Conservation (phyloP, 805 yeast genomes). For the Myxozyma mucilagina region DNA sequence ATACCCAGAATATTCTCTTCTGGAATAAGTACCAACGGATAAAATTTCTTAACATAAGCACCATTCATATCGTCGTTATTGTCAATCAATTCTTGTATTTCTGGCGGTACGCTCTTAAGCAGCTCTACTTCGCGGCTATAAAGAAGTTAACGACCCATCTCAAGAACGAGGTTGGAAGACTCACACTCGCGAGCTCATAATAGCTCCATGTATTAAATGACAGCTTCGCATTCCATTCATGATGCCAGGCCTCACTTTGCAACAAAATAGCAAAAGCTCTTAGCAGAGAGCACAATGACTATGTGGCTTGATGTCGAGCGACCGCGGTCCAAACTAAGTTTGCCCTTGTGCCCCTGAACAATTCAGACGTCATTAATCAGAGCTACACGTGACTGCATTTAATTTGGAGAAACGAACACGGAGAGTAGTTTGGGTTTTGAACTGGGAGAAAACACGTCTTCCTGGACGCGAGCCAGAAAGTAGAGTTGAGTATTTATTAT, state of each 20-base stretch:
- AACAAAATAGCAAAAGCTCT: background rate
- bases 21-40: constrained; percentile 25
- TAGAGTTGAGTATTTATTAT: background rate
- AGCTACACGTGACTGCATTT: background rate
- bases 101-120: constrained; percentile 11
- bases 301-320: background rate
- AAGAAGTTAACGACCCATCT: background rate
- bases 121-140: constrained; percentile 24
- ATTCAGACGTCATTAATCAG: background rate
- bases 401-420: no score
- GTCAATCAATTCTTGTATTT: constrained; percentile 6
- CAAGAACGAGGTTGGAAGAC: background rate
- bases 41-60: constrained; percentile 10
- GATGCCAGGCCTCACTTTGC: background rate
- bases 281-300: background rate
- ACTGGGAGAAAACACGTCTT: no score
- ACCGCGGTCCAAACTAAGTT: background rate
- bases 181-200: constrained; percentile 13
- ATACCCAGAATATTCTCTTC: constrained; percentile 25
- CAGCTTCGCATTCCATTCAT: constrained; percentile 6
- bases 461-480: background rate
- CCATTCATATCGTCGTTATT: background rate
- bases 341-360: background rate
- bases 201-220: background rate
- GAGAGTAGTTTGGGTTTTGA: no score